Base-by-base conservation (phyloP, 1,139 yeast genomes). In the Kodamaea suecica region DNA sequence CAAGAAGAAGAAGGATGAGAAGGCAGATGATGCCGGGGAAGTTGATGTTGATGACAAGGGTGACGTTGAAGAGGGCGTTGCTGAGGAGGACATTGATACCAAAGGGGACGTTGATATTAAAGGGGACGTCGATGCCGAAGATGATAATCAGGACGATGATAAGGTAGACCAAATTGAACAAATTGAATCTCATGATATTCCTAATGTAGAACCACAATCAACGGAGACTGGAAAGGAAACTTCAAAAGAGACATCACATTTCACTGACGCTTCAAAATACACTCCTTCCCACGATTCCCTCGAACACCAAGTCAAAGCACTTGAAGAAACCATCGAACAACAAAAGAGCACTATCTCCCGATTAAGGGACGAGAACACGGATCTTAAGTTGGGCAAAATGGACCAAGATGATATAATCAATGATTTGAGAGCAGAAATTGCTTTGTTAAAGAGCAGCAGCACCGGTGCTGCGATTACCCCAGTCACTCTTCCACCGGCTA, bases 301-400 rank as follows among this genome's bases (percentile, higher is more conserved):
- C 9, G 39, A 31, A 23, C 27, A 27, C 5, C 43, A 47, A 27
- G 38, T 48, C 12, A 32, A 39, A 6, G 38, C 44, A 10, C 45
- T 53, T 27, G 43, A 42, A 24, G 42, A 38, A 4, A 48, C 49
- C 8, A 40, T 55, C 8, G 53, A 44, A 19, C 45, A 40, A 17
- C 73, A 67, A 32, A 59, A 62, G 34, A 52, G 47, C 28, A 67
- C 71, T 24, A 69, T 70, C 31, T 53, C 53, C 37, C 61, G 60
- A 33, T 53, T 69, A 31, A 54, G 74, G 31, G 70, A 67, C 41
- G 73, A 68, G 45, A 67, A 66, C 44, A 67, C 74, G 15, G 72
- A 68, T 40, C 57, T 70, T 41, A 68, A 68, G 42, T 56, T 69
- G 23, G 48, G 47, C 10, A 68, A 67, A 41, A 66, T 77, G 70